Base-by-base conservation (phyloP, 108 stramenopile genomes). In the Conticribra weissflogii region DNA sequence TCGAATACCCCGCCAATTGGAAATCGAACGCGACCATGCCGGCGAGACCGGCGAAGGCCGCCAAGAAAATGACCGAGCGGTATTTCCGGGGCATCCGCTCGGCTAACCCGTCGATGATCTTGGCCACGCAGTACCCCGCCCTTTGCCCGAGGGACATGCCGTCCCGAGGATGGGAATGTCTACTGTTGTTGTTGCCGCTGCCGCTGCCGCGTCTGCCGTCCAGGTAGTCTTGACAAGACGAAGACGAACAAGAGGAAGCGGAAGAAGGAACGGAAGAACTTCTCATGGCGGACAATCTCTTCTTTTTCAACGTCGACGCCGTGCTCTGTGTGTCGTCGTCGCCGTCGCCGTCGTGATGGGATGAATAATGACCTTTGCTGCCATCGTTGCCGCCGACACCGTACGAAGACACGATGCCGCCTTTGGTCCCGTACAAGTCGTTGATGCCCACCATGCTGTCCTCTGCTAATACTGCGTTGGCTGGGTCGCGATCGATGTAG, bases 21-120 rank as follows among this genome's bases (percentile, higher is more conserved):
- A 22, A 59, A 34, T 31, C 36, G 4, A 59, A 2, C 3, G 8
- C 23, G 1, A 34, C 32, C 21, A 59, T 23, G 36, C 58, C 32
- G 3, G 58, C 58, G 36, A 59, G 33, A 21, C 58, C 19, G 9
- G 36, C 17, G 21, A 59, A 34, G 21, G 58, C 58, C 32, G 23
- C 32, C n/a, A 59, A 33, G 14, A 34, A 17, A 5, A 59, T 23
- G 17, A 59, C 58, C 29, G 58, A 19, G 23, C 34, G 32, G 18
- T 31, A 32, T 58, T 21, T 36, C 36, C 36, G n/a, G 22, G 58
- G 58, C 58, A 59, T 44, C 58, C 8, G 8, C 5, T 5, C 5
- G 36, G 36, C 12, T 9, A 41, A 5, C 12, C 36, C 36, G 36
- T 41, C 36, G 8, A 41, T 12, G 8, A 12, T 12, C 36, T 12